A percentile compares a stretch with the other conserved stretches of the same genome.
Conservation (phyloP, 208 protist species). For the Trypanosoma mega region DNA sequence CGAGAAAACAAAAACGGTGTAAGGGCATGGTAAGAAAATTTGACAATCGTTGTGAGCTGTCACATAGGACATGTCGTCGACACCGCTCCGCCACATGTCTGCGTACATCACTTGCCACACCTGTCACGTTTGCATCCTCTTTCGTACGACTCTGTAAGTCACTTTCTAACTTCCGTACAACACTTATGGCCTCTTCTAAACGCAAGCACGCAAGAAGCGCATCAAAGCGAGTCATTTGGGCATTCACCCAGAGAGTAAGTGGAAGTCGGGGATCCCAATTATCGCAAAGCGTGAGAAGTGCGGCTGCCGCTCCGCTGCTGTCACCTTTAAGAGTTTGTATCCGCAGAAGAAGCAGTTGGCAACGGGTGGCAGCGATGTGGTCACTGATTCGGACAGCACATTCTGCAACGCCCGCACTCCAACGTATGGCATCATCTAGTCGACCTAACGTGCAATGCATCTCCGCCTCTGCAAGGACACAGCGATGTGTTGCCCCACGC, state of each 20-base stretch:
- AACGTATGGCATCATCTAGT: constrained; percentile 34
- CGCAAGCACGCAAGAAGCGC: constrained; percentile 17
- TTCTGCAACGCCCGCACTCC: constrained; percentile 28
- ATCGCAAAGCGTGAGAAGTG: not conserved
- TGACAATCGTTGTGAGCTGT: constrained; percentile 6
- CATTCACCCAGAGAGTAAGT: constrained; percentile 19
- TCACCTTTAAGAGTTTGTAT: constrained; percentile 28
- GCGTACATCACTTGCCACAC: constrained; percentile 1
- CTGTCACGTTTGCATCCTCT: not conserved
- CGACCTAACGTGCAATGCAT: constrained; percentile 35
- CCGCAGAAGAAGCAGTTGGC: constrained; percentile 28
- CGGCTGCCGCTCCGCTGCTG: not conserved
- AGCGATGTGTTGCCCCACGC: constrained; percentile 30
- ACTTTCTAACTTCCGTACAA: not conserved
- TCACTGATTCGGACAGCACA: constrained; percentile 28
- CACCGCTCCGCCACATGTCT: constrained; percentile 4
- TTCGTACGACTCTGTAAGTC: not conserved
- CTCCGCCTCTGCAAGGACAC: constrained; percentile 51
- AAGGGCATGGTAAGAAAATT: not conserved
- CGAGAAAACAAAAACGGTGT: constrained; percentile 9
- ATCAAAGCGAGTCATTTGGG: constrained; percentile 22
- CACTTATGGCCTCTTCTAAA: constrained; percentile 15
- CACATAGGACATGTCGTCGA: constrained; percentile 1
- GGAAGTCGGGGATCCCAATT: constrained; percentile 8
- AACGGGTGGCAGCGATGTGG: constrained; percentile 14